Base-by-base conservation (phyloP, 345 rosid species). In the Triadica sebifera region DNA sequence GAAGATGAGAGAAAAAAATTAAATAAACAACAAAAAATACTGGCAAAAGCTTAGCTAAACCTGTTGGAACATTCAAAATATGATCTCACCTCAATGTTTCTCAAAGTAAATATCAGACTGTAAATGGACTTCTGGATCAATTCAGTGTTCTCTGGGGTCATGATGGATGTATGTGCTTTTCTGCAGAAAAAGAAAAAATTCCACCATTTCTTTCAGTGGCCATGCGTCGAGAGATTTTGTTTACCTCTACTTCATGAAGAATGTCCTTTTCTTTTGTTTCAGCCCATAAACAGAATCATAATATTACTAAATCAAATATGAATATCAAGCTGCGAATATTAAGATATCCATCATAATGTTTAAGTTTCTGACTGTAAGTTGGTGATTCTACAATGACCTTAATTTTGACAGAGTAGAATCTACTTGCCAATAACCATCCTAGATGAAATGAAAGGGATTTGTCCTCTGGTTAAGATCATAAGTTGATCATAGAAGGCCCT, bases 111-210 rank as follows among this genome's bases (percentile, higher is more conserved):
- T 72, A 91, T 86, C 70, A 96, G 85, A 77, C 92, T 90, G 81
- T 91, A 83, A 46, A 96, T 81, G 72, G 98, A 95, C 84, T 91
- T 93, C 67, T 87, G 92, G 49, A 93, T 85, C 68, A 93, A 82
- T 80, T 95, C 94, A 0, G 94, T 89, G 77, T 91, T 95, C 89
- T 95, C 97, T 0, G 99, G 93, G 65, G 98, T 95, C 92, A 91
- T 88, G 41, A 95, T 81, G 10, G 97, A 87, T 19, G 96, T 85
- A 78, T 88, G 89, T 3, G 80, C 77, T 60, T 3, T 76, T 68
- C 83, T 80, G 77, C 67, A 57, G 41, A 72, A 64, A 57, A 24
- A 47, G 5, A 77, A 71, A 3, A 11, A 3, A 4, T 43, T n/a
- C 4, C 20, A 49, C 20, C 22, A 62, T 65, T 51, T 39, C 67